Base-by-base conservation (phyloP, 345 rosid species). In the Xanthoceras sorbifolium region DNA sequence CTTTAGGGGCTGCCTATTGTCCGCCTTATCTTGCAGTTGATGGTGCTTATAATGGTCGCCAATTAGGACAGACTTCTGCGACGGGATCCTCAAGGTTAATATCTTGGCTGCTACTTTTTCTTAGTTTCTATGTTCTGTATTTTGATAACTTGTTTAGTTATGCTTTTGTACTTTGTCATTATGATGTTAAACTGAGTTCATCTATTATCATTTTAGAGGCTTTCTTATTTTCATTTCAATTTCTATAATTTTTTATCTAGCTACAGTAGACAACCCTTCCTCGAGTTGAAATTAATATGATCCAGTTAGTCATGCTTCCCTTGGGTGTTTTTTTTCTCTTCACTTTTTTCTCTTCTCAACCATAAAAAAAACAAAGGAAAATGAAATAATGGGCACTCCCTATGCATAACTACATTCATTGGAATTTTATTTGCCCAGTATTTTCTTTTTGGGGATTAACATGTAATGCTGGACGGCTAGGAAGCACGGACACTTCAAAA, bases 1-100 rank as follows among this genome's bases (percentile, higher is more conserved):
- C 93, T 67, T 81, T 95, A 74, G 96, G 96, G 64, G 88, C 90
- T 34, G 34, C 93, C 15, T 90, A 93, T 83, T 88, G 94, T 85
- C 69, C 98, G 17, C 94, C 97, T 46, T 93, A 91, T 80, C 79
- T 92, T 68, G 65, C 91, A 66, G 87, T 88, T 66, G 97, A 91
- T 81, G 93, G 91, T 82, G 73, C 92, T 82, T 90, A 91, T 87
- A 83, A 93, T 81, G 71, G 89, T 77, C 89, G 78, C 64, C 82
- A 89, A 15, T 77, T 86, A 2, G 92, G 84, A 26, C 89, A 89
- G 71, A 78, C 89, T 64, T 88, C 97, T 79, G 82, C 90, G 20
- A 64, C 68, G 28, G 89, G 90, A 77, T 78, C 90, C 64, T 86
- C 93, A 54, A 89, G 98, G 99, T 86, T 71, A 59, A 80, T 75